Percentiles rank a stretch among this genome's conserved stretches.
Evolutionary conservation across 2,329 filamentous ascomycete species (phyloP).

Genomic region (Claviceps sorghi): DNA sequence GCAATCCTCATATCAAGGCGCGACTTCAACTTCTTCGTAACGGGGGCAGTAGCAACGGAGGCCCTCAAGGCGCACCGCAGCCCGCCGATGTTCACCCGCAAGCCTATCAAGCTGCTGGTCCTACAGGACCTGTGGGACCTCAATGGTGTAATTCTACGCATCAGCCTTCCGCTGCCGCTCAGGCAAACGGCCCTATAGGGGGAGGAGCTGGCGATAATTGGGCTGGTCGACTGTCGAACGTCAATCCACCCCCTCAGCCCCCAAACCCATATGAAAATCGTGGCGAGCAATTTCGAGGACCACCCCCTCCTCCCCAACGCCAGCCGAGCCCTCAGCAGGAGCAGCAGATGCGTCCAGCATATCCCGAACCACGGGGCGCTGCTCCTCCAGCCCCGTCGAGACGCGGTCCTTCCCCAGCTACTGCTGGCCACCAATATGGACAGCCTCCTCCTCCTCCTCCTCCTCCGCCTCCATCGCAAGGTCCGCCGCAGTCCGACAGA

Average conservation of each 20-base stretch:
- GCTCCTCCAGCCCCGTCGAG: conserved; percentile 27
- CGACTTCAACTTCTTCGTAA: conserved; percentile 78
- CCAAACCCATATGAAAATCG: conserved; percentile 70
- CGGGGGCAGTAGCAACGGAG: conserved; percentile 57
- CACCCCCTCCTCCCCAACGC: conserved; percentile 50
- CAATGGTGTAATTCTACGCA: conserved; percentile 75
- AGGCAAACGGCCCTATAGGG: conserved; percentile 49
- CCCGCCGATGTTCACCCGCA: conserved; percentile 94
- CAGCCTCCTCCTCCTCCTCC: conserved; percentile 17
- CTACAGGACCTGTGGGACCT: conserved; percentile 69
- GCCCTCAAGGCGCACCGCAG: conserved; percentile 65
- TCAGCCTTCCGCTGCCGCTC: conserved; percentile 34
- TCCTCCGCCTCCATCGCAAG: conserved; percentile 26
- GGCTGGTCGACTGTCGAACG: conserved; percentile 58
- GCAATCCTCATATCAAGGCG: conserved; percentile 91
- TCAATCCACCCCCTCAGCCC: conserved; percentile 61
- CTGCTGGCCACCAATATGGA: conserved; percentile 28
- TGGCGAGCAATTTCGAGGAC: conserved; percentile 48
- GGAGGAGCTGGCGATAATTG: conserved; percentile 39
- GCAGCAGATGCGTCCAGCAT: conserved; percentile 40
- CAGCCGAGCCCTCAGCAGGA: conserved; percentile 68
- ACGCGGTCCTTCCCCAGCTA: conserved; percentile 32
- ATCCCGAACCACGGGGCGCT: conserved; percentile 31
- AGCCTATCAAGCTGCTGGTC: conserved; percentile 71
- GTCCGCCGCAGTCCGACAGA: conserved; percentile 35